phyloP scores from a whole-genome alignment of 192 early-diverging fungal genomes.

The Linnemannia zychae region DNA sequence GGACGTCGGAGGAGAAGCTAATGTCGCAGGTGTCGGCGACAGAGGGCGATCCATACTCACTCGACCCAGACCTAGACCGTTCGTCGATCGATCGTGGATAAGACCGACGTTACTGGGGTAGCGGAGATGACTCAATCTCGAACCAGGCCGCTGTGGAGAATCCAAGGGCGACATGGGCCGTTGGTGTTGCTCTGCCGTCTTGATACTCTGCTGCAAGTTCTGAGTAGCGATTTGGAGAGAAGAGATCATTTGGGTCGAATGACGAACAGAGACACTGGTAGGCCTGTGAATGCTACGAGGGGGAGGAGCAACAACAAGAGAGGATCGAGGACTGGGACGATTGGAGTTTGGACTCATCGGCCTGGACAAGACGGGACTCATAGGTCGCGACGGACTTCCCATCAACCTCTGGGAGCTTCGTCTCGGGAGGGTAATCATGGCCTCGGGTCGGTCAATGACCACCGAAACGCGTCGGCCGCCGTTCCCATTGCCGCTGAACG shows the following conservation, averaged over 20 bases:
- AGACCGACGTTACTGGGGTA: neutral
- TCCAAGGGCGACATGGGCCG: neutral
- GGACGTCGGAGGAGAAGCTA: constrained; percentile 29
- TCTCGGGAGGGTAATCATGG: constrained; percentile 34
- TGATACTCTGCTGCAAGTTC: neutral
- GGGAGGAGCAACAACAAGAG: constrained; percentile 42
- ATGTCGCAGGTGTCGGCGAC: constrained; percentile 24
- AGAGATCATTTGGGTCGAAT: constrained; percentile 30
- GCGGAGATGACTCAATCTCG: constrained; percentile 5
- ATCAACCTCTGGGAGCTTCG: constrained; percentile 41
- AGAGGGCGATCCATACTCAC: constrained; percentile 22
- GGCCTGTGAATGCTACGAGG: constrained; percentile 51
- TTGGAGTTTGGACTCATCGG: constrained; percentile 36
- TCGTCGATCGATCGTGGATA: neutral
- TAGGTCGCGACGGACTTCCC: constrained; percentile 41
- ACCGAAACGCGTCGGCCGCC: constrained; percentile 40
- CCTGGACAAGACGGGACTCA: constrained; percentile 46
- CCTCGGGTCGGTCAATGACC: constrained; percentile 26
- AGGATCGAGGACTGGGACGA: constrained; percentile 27
- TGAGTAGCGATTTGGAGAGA: constrained; percentile 10
- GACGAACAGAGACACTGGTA: constrained; percentile 21
- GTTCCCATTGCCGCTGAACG: constrained; percentile 3
- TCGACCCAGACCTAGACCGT: neutral
- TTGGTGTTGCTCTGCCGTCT: neutral
- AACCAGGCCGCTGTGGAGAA: neutral